Evolutionary conservation across 1,284 basidiomycete genomes (phyloP).

Genomic region (Fistulinella staudtii): DNA sequence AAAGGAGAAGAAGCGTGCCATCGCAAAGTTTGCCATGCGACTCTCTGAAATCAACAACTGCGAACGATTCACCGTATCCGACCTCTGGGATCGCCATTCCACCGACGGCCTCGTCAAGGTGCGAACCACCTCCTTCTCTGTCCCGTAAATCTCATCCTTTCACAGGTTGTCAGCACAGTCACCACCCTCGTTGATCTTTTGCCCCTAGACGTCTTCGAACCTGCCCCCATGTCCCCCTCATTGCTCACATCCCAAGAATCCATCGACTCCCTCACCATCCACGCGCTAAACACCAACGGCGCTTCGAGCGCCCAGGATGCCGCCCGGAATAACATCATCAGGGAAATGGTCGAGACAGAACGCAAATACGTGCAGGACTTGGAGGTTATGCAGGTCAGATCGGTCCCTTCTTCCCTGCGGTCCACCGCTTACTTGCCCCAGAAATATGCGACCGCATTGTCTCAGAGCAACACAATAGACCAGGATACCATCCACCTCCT

Average conservation of each 20-base stretch:
- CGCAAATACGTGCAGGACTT: slow-evolving; percentile 98
- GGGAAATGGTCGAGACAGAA: slow-evolving; percentile 91
- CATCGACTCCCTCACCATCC: slow-evolving; percentile 51
- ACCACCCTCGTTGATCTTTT: slow-evolving; percentile 82
- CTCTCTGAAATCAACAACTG: slow-evolving; percentile 61
- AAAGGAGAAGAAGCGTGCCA: slow-evolving; percentile 74
- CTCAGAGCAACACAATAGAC: slow-evolving; percentile 81
- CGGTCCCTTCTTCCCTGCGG: slow-evolving; percentile 2
- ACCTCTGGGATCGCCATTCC: slow-evolving; percentile 85
- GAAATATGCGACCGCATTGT: slow-evolving; percentile 81
- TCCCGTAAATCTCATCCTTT: background rate
- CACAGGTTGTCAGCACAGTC: slow-evolving; percentile 87
- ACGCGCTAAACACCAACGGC: slow-evolving; percentile 36
- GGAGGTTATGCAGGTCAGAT: slow-evolving; percentile 88
- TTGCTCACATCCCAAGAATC: slow-evolving; percentile 55
- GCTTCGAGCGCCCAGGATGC: slow-evolving; percentile 58
- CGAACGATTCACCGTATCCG: slow-evolving; percentile 80
- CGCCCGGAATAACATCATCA: slow-evolving; percentile 74
- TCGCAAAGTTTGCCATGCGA: slow-evolving; percentile 76
- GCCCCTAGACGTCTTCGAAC: slow-evolving; percentile 70
- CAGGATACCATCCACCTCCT: slow-evolving; percentile 94
- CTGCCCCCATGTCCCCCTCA: slow-evolving; percentile 56
- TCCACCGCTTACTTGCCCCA: slow-evolving; percentile 31
- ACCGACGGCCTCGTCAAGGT: slow-evolving; percentile 97
- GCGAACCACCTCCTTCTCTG: slow-evolving; percentile 21